Conservation (phyloP, 257 asterid species). For the Rauvolfia tetraphylla region DNA sequence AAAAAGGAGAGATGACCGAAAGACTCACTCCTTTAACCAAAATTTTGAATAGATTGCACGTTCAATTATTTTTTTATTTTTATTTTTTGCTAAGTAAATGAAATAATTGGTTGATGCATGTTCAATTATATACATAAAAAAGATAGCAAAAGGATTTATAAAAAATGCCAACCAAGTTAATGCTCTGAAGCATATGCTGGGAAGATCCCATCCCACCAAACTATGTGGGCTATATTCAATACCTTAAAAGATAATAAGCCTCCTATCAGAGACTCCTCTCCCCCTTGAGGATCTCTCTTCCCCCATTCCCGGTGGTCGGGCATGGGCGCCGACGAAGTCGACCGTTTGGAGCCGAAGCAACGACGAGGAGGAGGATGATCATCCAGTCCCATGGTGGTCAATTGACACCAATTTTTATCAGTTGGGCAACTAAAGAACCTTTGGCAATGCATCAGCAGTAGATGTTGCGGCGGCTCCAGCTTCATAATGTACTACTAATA, state of each 20-base stretch:
- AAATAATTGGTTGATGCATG: too few relatives aligned
- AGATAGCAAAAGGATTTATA: constrained; percentile 8
- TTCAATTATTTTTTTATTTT: too few relatives aligned
- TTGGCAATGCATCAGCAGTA: constrained; percentile 42
- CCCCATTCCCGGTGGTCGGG: constrained; percentile 6
- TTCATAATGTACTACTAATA: neutral
- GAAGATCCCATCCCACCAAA: constrained; percentile 40
- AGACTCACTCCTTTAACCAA: neutral
- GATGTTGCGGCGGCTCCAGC: constrained; percentile 4
- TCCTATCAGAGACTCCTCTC: neutral
- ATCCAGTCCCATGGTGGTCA: constrained; percentile 1
- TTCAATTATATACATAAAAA: neutral
- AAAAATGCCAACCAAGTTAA: constrained; percentile 24
- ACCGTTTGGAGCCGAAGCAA: neutral
- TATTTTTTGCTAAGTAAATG: too few relatives aligned
- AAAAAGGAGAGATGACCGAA: neutral
- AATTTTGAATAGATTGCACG: neutral
- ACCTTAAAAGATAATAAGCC: constrained; percentile 14
- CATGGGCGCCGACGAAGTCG: neutral
- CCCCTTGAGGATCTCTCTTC: neutral
- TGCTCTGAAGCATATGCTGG: constrained; percentile 47
- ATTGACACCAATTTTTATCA: constrained; percentile 4
- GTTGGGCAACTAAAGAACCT: constrained; percentile 60
- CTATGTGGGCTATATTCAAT: constrained; percentile 8
- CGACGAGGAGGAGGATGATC: neutral